These are phyloP conservation scores for Laburnicola sp. DNA, from an alignment of 2,329 filamentous ascomycete genomes.

Conservation along the genomic window DNA sequence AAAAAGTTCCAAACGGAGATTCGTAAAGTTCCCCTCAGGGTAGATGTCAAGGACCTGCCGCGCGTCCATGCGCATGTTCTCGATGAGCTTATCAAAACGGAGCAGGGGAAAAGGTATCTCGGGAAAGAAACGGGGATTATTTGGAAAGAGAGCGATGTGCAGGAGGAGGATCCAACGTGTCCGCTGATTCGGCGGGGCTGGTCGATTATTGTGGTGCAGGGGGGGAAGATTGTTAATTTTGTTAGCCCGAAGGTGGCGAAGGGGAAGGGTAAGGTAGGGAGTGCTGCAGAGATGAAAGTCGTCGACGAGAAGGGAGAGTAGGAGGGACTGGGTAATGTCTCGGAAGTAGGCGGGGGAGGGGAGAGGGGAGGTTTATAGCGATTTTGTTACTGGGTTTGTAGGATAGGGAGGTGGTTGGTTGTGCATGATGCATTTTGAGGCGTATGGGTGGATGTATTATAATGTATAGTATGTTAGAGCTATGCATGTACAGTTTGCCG, in stretches of 20 bases:
- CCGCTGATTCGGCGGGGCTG: constrained; percentile 25
- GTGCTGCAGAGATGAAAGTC: too few species aligned
- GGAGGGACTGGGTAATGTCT: background rate
- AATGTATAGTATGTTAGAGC: too few species aligned
- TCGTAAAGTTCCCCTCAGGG: constrained; percentile 51
- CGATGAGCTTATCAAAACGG: constrained; percentile 61
- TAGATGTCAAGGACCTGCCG: constrained; percentile 30
- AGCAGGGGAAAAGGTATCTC: constrained; percentile 62
- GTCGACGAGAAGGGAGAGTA: too few species aligned
- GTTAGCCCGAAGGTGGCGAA: constrained; percentile 47
- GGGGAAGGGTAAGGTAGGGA: background rate
- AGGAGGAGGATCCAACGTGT: constrained; percentile 10
- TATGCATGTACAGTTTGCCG: too few species aligned
- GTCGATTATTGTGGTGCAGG: constrained; percentile 67
- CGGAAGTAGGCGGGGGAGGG: too few species aligned
- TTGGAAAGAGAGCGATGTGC: constrained; percentile 27
- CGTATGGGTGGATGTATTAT: too few species aligned
- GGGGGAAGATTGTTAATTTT: constrained; percentile 74
- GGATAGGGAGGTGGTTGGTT: too few species aligned
- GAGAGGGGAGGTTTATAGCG: background rate
- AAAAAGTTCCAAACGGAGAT: constrained; percentile 70
- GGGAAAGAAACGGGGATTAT: constrained; percentile 41
- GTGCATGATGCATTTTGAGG: too few species aligned
- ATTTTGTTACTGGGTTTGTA: too few species aligned
- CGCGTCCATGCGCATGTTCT: constrained; percentile 64